phyloP scores from a whole-genome alignment of 495 filamentous ascomycete genomes.

The Lentithecium fluviatile region DNA sequence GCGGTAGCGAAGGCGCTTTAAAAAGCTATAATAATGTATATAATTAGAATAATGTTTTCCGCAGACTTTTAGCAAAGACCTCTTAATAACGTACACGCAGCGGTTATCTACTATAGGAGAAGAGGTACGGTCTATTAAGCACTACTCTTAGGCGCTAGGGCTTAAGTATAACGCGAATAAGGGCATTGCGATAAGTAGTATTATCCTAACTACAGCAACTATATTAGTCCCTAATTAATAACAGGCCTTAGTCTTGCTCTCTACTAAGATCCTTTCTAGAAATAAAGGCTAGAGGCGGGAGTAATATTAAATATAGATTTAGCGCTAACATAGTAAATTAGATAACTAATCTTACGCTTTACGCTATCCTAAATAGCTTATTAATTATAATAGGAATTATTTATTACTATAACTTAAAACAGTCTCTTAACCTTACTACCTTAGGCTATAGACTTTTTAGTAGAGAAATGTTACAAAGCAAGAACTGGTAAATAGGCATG shows the following conservation, averaged over 20 bases:
- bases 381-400: conserved; percentile 13
- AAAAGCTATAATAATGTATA: too few species aligned
- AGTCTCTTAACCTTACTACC: conserved; percentile 2
- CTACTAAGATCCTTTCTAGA: conserved; percentile 8
- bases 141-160: not conserved
- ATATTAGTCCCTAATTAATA: conserved; percentile 9
- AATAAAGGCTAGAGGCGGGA: conserved; percentile 10
- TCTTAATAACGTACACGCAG: conserved; percentile 12
- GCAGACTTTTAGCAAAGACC: conserved; percentile 6
- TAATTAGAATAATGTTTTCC: not conserved
- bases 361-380: conserved; percentile 10
- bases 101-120: conserved; percentile 4
- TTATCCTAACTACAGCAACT: conserved; percentile 6
- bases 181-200: conserved; percentile 6
- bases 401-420: conserved; percentile 3
- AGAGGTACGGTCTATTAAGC: not conserved
- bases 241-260: conserved; percentile 17
- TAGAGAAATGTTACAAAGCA: too few species aligned
- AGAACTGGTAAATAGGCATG: too few species aligned
- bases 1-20: not conserved
- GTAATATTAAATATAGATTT: conserved; percentile 1
- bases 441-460: conserved; percentile 14
- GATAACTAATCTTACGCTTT: conserved; percentile 27
- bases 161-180: conserved; percentile 15
- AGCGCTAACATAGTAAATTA: conserved; percentile 15